Percentiles rank a stretch among this genome's conserved stretches.
phyloP scores from a whole-genome alignment of 441 rosid species.

The Dalechampia spathulata region DNA sequence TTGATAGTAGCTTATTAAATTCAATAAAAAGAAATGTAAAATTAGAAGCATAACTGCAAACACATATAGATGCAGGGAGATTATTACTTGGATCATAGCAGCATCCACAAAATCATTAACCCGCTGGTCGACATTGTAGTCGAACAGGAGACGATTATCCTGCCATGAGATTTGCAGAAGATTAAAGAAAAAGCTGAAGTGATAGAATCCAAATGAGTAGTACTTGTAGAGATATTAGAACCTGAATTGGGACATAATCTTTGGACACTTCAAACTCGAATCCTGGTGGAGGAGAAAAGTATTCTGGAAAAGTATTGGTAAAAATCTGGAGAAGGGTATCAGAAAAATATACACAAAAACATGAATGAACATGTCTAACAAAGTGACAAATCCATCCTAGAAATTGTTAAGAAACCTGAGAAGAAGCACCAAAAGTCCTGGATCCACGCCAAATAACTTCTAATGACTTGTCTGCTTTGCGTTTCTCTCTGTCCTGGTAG shows the following conservation, averaged over 20 bases:
- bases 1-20: no score
- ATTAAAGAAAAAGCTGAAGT: constrained; percentile 2
- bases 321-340: constrained; percentile 50
- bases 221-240: constrained; percentile 18
- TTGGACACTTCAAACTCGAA: constrained; percentile 58
- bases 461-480: constrained; percentile 52
- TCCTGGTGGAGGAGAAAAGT: constrained; percentile 71
- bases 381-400: not conserved
- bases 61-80: no score
- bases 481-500: constrained; percentile 78
- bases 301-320: constrained; percentile 60
- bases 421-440: constrained; percentile 66
- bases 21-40: no score
- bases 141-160: constrained; percentile 58
- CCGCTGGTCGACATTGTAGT: constrained; percentile 53
- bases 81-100: constrained; percentile 57
- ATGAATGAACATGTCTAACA: not conserved
- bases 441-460: constrained; percentile 92
- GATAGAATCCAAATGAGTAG: not conserved
- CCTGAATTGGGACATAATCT: constrained; percentile 57
- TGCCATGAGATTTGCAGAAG: constrained; percentile 21
- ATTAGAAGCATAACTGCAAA: no score
- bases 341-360: constrained; percentile 5
- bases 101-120: constrained; percentile 59
- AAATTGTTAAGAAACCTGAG: constrained; percentile 43